Base-by-base conservation (phyloP, 305 asterid genomes). In the Salvia sclarea region DNA sequence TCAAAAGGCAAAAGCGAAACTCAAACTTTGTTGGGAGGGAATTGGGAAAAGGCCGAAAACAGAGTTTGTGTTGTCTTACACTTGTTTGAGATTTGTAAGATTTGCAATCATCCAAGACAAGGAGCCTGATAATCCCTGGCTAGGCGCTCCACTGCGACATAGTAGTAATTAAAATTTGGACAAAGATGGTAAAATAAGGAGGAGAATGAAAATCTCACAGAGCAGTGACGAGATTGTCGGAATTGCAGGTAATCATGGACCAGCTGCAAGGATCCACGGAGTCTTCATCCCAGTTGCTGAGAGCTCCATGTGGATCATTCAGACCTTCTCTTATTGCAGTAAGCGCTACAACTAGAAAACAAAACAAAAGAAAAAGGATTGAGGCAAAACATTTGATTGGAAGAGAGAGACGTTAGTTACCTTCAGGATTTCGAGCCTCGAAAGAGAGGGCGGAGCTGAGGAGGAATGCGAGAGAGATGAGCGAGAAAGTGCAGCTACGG, bases 201-300 rank as follows among this genome's bases (percentile, higher is more conserved):
- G 44, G n/a, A 38, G n/a, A 38, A n/a, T 8, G 43, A 2, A 69
- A 52, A 40, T 64, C 90, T 82, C 65, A 88, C 97, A 93, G 64
- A 38, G 86, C 86, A 56, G 94, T 82, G 62, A 94, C 98, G 75
- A 88, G 89, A 71, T 88, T 86, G 73, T 87, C 88, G 69, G 86
- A 44, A 75, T 89, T 87, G 81, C 98, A 94, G 76, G 97, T 94
- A 69, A 94, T 87, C 97, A 87, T 88, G 48, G 93, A 82, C 99
- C 99, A 94, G 79, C 97, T 86, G 74, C 99, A 94, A 30, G 98
- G 97, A 79, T 94, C 98, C 40, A 88, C 98, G 30, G 96, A 91
- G 68, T 85, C 86, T 49, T 84, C 96, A 73, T 94, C 98, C 97
- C 98, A 94, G 69, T 94, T 88, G 79, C 74, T 79, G 12, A 93